Evolutionary conservation across 345 rosid species (phyloP), one percentile per base, ranked within the genome.

Genomic region (Populus euphratica): DNA sequence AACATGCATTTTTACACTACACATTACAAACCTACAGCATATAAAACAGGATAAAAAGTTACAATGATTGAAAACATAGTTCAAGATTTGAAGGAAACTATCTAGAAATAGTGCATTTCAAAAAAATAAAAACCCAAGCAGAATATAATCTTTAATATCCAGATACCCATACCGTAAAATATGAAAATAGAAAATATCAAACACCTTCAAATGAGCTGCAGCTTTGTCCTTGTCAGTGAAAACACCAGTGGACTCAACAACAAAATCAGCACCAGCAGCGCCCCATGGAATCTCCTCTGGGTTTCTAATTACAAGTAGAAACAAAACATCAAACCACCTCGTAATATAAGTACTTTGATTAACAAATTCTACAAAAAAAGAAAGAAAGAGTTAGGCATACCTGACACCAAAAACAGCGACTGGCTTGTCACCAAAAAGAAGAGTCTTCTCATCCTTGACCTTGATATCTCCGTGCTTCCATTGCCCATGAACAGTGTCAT

Each of bases 221-320:
- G 93, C 93, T 56, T 90, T 90, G 73, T 90, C 93, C 85, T 90
- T 86, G 78, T 88, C 93, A 17, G 91, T 90, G 80, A 90, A 90
- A 80, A 90, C 93, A 44, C 93, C 93, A 35, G 91, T 90, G 76
- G 93, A 88, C 76, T 90, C 93, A 4, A 90, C 93, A 6, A 90
- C 79, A 50, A 29, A 88, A 0, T 88, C 93, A 73, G 93, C 91
- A 9, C 91, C 93, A 64, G 87, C 59, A 79, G 86, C 81, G 8
- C 84, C 87, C 93, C 93, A 90, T 52, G 93, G 93, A 75, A 88
- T 90, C 73, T 90, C 93, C 78, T 88, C 93, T 4, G 93, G 93
- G 72, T 90, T 90, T 61, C 93, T 90, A 63, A 38, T 10, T 25
- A 36, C 44, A 70, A 66, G 21, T 5, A 21, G 31, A 35, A 67